Conservation (phyloP, 345 rosid species). For the Sonneratia caseolaris region DNA sequence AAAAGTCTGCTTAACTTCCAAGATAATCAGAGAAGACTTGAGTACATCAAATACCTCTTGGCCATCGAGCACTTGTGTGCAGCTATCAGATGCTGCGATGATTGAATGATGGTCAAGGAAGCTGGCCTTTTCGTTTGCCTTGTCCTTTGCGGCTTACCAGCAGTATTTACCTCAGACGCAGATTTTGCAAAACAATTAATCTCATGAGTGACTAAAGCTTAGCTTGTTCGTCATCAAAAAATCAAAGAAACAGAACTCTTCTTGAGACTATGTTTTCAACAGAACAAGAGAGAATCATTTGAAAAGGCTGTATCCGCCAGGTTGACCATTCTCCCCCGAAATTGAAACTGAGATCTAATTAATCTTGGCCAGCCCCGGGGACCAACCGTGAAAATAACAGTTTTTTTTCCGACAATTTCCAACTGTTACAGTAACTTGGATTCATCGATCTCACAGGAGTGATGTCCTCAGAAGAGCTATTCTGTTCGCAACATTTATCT, state of each 20-base stretch:
- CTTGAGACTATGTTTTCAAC: not conserved
- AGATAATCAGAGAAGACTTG: not conserved
- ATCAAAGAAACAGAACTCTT: not conserved
- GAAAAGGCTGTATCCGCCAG: conserved; percentile 35
- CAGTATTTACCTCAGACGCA: conserved; percentile 69
- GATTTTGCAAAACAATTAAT: not conserved
- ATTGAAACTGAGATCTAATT: conserved; percentile 71
- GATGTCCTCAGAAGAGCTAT: conserved; percentile 26
- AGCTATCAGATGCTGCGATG: conserved; percentile 84
- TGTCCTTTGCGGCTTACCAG: conserved; percentile 91
- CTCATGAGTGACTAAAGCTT: not conserved
- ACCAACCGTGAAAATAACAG: conserved; percentile 93
- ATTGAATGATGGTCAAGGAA: conserved; percentile 83
- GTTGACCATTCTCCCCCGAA: conserved; percentile 69
- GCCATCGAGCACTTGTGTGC: conserved; percentile 91
- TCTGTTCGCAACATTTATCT: conserved; percentile 1
- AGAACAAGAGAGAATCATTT: not conserved
- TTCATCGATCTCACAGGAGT: conserved; percentile 44
- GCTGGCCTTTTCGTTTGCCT: conserved; percentile 80
- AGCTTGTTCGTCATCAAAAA: not conserved
- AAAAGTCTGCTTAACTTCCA: not conserved
- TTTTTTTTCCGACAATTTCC: conserved; percentile 91
- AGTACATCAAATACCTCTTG: conserved; percentile 49
- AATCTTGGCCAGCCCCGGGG: conserved; percentile 97
- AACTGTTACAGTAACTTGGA: conserved; percentile 74